Evolutionary conservation across 805 yeast species (phyloP), one percentile per base, ranked within the genome.

Genomic region (Yarrowia deformans): DNA sequence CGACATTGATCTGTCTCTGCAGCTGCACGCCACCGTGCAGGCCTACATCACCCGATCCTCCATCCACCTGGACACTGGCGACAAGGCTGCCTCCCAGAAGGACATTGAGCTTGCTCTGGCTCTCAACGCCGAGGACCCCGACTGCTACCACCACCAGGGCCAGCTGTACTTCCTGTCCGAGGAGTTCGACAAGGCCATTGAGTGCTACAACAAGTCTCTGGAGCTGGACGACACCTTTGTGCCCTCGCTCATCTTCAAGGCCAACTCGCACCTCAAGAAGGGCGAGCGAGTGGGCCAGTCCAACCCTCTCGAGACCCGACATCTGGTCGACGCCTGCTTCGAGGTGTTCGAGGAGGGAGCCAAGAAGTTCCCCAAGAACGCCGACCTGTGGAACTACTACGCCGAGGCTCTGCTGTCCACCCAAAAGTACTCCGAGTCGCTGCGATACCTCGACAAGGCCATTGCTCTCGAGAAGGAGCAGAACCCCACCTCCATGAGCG

Each of bases 351-450:
- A 58, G 34, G 70, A 71, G 67, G 50, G 72, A 40, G 73, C 78
- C 45, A 82, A 84, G 78, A 84, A 84, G 78, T 91, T 91, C 86
- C 93, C 97, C 74, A 85, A 93, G 32, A 85, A 90, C 67, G 91
- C 98, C 69, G 97, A 92, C 79, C 90, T 93, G 74, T 97, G 95
- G 82, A 93, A 92, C 83, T 95, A 93, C 81, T 93, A 88, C 77
- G 99, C 98, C 76, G 99, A 95, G 82, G 89, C 94, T 64, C 84
- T 94, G 75, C 88, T 91, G 72, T 98, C 94, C 78, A 85, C 85
- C 75, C 90, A 89, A 77, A 91, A 90, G 74, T 80, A 85, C 69
- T 84, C 79, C 39, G 89, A 85, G 71, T 97, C 98, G 70, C 79
- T 87, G 70, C 87, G 87, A 76, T 93, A 92, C 81, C 94, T 93